Percentiles rank a stretch among this genome's conserved stretches.
phyloP scores from a whole-genome alignment of 108 stramenopile species.

The Fistulifera pelliculosa region DNA sequence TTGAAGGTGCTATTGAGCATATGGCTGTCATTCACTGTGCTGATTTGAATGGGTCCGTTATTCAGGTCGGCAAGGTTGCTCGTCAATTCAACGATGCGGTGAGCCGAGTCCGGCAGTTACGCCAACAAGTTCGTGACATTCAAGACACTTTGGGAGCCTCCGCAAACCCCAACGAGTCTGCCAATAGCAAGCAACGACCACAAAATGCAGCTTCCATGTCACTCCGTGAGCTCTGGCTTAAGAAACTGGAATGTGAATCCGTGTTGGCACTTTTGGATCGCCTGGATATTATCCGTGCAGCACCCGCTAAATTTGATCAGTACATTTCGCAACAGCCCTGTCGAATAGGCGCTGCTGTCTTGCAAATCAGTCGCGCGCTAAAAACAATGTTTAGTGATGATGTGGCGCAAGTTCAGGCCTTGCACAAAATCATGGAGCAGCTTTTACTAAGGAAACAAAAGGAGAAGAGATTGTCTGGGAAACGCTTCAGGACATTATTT shows the following conservation, averaged over 20 bases:
- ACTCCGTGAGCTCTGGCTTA: conserved; percentile 81
- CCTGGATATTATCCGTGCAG: conserved; percentile 74
- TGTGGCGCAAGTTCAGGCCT: conserved; percentile 56
- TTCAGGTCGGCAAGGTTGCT: conserved; percentile 68
- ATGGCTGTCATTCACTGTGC: conserved; percentile 72
- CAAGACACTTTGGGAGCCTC: conserved; percentile 53
- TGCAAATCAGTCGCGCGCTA: conserved; percentile 46
- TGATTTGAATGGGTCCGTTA: conserved; percentile 74
- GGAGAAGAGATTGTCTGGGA: conserved; percentile 85
- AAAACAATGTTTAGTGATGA: conserved; percentile 69
- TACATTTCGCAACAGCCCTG: conserved; percentile 27
- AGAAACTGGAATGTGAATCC: conserved; percentile 81
- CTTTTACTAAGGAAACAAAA: conserved; percentile 74
- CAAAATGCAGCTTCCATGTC: conserved; percentile 47
- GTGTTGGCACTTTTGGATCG: conserved; percentile 59
- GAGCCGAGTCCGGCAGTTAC: conserved; percentile 44
- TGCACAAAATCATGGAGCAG: conserved; percentile 61
- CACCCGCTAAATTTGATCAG: conserved; percentile 67
- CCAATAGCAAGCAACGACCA: conserved; percentile 3
- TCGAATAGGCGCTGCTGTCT: conserved; percentile 70
- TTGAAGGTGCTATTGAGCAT: conserved; percentile 80
- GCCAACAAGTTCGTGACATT: conserved; percentile 73
- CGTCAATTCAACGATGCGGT: conserved; percentile 75
- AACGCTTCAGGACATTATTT: conserved; percentile 64
- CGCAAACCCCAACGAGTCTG: conserved; percentile 14